Evolutionary conservation across 352 stramenopile genomes (phyloP).

Genomic region (Achlya hypogyna): DNA sequence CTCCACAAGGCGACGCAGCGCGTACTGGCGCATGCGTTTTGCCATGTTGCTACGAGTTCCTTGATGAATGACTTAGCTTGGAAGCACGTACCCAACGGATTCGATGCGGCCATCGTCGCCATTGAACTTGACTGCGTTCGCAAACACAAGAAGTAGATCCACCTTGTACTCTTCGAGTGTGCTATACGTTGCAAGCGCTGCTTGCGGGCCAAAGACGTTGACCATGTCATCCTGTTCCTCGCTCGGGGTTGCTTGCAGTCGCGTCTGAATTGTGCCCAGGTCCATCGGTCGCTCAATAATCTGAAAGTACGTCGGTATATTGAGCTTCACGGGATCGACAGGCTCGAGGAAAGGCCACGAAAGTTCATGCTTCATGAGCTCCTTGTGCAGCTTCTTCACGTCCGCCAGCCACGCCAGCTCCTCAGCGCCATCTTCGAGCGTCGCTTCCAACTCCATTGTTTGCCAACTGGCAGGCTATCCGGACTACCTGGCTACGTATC

Average conservation of each 20-base stretch:
- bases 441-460: background rate
- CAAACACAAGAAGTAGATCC: constrained; percentile 77
- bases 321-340: constrained; percentile 90
- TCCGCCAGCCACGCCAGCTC: background rate
- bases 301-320: constrained; percentile 91
- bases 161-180: constrained; percentile 42
- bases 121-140: constrained; percentile 83
- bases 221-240: constrained; percentile 1
- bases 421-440: background rate
- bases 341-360: constrained; percentile 88
- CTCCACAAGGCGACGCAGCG: constrained; percentile 47
- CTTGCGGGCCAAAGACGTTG: background rate
- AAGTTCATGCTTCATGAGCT: constrained; percentile 47
- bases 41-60: constrained; percentile 38
- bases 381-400: constrained; percentile 40
- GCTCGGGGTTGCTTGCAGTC: constrained; percentile 35
- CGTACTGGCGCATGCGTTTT: constrained; percentile 41
- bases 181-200: constrained; percentile 32
- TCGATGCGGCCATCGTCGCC: constrained; percentile 62
- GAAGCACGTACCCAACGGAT: constrained; percentile 45
- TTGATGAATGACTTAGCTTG: background rate
- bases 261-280: constrained; percentile 87
- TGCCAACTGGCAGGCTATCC: background rate
- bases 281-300: constrained; percentile 96
- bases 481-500: background rate